These are phyloP conservation scores for Agarophyton chilense DNA, from an alignment of 23 red algal species.

Conservation along the genomic window DNA sequence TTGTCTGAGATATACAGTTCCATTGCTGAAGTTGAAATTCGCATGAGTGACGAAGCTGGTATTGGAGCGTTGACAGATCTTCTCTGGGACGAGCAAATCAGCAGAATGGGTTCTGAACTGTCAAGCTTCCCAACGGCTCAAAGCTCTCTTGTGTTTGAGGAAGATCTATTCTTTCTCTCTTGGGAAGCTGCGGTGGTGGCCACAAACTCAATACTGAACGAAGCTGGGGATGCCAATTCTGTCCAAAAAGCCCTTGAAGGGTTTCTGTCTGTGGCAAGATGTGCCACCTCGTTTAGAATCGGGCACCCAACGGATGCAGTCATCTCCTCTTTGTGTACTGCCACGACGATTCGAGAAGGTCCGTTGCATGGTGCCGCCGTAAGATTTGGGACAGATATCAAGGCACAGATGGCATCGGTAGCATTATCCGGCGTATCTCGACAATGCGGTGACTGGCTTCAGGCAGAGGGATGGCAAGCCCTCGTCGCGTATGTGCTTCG, in stretches of 20 bases:
- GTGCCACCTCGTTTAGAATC: constrained; percentile 56
- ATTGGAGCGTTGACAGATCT: constrained; percentile 80
- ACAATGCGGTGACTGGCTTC: constrained; percentile 83
- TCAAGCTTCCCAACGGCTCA: constrained; percentile 29
- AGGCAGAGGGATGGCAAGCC: constrained; percentile 68
- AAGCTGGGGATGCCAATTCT: constrained; percentile 62
- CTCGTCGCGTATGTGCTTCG: constrained; percentile 67
- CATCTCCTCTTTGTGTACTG: constrained; percentile 59
- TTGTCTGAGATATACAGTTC: constrained; percentile 81
- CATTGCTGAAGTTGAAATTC: constrained; percentile 85
- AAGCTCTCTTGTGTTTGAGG: constrained; percentile 60
- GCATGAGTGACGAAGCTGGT: constrained; percentile 94
- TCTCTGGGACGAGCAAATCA: constrained; percentile 87
- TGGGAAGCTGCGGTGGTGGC: constrained; percentile 76
- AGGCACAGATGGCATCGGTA: constrained; percentile 87
- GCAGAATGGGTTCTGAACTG: constrained; percentile 33
- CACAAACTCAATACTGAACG: constrained; percentile 67
- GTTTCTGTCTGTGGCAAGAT: constrained; percentile 69
- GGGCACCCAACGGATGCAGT: constrained; percentile 74
- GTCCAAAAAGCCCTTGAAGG: constrained; percentile 85
- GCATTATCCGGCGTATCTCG: constrained; percentile 83
- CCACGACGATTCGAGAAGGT: constrained; percentile 67
- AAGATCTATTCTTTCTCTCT: constrained; percentile 69
- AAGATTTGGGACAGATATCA: constrained; percentile 87
- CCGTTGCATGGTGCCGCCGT: constrained; percentile 63